Evolutionary conservation across 768 basidiomycete genomes (phyloP), one percentile per base, ranked within the genome.

Genomic region (Suillus americanus): DNA sequence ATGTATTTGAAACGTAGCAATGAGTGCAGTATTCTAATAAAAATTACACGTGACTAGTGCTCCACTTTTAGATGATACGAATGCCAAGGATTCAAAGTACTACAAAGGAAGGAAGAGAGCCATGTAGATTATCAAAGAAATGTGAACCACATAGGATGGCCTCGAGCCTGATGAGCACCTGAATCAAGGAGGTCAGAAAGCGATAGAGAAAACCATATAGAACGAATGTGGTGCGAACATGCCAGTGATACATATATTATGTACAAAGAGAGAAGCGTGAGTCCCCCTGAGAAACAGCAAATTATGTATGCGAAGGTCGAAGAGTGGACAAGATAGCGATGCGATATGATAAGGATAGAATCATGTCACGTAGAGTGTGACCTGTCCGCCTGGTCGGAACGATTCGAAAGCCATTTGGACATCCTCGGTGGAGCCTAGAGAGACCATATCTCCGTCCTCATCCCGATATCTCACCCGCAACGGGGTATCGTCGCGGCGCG

Each of bases 401-500:
- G 88, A 84, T 77, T 95, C 94, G 68, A 97, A 95, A 45, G 95
- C 95, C 86, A 97, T 94, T 70, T 94, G 91, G 41, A 96, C 91
- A 73, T 97, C 95, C 75, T 97, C 95, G 41, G 94, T 94, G 53
- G 92, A 94, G 18, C 90, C 90, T 66, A 97, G 83, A 37, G 88
- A 90, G 54, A 97, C 86, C 83, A 94, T 81, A 73, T 97, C 95
- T 28, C 94, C 94, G 70, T 97, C 95, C 73, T 97, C 95, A 76
- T 97, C 95, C 75, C 82, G 87, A 76, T 96, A 97, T 75, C 90
- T 94, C 68, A 95, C 90, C 38, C 91, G 85, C 70, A 97, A 75
- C 0, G 92, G 89, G n/a, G 88, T 84, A 73, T 92, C 89, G 59
- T 91, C 90, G 41, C 90, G 80, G 67, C 88, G 83, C 3, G 91